Evolutionary conservation across 495 filamentous ascomycete species (phyloP).

Genomic region (Lasiosphaeris hirsuta): DNA sequence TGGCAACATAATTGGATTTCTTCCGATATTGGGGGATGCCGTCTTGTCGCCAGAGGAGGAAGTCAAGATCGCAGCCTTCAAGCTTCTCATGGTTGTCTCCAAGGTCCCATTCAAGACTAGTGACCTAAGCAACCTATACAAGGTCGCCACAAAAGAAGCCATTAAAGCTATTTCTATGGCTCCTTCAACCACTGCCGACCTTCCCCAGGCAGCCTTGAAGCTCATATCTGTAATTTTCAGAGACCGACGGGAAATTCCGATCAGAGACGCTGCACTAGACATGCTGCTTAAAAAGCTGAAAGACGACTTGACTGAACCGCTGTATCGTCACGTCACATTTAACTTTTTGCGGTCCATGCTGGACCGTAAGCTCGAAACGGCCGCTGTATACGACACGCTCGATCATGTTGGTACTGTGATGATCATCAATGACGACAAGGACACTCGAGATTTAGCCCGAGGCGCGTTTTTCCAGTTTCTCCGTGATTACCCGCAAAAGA

Average conservation of each 20-base stretch:
- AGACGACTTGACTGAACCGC: constrained; percentile 88
- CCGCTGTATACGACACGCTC: constrained; percentile 84
- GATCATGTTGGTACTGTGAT: constrained; percentile 88
- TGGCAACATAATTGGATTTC: constrained; percentile 73
- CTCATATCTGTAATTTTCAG: constrained; percentile 80
- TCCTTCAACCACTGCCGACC: constrained; percentile 71
- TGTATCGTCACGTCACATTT: constrained; percentile 86
- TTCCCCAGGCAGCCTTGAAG: constrained; percentile 82
- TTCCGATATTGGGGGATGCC: constrained; percentile 85
- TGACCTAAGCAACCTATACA: constrained; percentile 68
- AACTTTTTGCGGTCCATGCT: constrained; percentile 87
- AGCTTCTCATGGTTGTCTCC: constrained; percentile 77
- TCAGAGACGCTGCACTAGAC: constrained; percentile 79
- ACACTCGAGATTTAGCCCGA: constrained; percentile 79
- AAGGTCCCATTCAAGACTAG: constrained; percentile 77
- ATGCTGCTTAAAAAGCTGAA: constrained; percentile 79
- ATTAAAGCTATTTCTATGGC: constrained; percentile 62
- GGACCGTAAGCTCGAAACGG: constrained; percentile 76
- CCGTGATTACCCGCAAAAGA: constrained; percentile 89
- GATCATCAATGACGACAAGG: constrained; percentile 89
- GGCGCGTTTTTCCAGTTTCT: constrained; percentile 92
- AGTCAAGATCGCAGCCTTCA: constrained; percentile 78
- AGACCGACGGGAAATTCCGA: constrained; percentile 65
- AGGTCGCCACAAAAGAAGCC: constrained; percentile 75
- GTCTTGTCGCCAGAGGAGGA: constrained; percentile 81